These are phyloP conservation scores for Spergularia marina DNA, from an alignment of 148 eudicot species.

Conservation along the genomic window DNA sequence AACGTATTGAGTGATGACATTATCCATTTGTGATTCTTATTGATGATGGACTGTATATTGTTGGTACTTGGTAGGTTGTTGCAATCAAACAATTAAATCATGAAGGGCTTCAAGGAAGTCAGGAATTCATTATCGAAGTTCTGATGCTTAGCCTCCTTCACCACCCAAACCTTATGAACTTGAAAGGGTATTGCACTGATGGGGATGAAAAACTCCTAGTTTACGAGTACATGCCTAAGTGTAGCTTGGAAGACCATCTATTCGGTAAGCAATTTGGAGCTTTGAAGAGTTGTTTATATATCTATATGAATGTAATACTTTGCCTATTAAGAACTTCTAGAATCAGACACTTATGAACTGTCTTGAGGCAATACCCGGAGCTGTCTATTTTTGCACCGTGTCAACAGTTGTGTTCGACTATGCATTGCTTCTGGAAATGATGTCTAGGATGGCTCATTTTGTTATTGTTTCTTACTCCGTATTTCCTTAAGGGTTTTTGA, in stretches of 20 bases:
- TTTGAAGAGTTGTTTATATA: not conserved
- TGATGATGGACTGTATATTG: slow-evolving; percentile 17
- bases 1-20: slow-evolving; percentile 2
- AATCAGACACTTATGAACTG: not conserved
- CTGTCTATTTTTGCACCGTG: no score
- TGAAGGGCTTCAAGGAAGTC: slow-evolving; percentile 45
- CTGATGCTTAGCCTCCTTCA: slow-evolving; percentile 53
- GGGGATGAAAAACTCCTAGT: slow-evolving; percentile 49
- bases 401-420: no score
- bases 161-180: slow-evolving; percentile 46
- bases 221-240: slow-evolving; percentile 50
- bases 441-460: no score
- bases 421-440: no score
- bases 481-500: no score
- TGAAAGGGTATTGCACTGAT: slow-evolving; percentile 48
- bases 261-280: slow-evolving; percentile 35
- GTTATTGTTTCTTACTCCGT: no score
- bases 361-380: no score
- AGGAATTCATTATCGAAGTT: slow-evolving; percentile 51
- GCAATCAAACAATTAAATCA: slow-evolving; percentile 46
- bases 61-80: slow-evolving; percentile 33
- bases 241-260: slow-evolving; percentile 47
- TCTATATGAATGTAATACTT: not conserved
- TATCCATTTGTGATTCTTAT: slow-evolving; percentile 8
- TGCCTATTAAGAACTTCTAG: slow-evolving; percentile 7